Evolutionary conservation across 768 basidiomycete species (phyloP).

Genomic region (Pseudohyphozyma bogoriensis): DNA sequence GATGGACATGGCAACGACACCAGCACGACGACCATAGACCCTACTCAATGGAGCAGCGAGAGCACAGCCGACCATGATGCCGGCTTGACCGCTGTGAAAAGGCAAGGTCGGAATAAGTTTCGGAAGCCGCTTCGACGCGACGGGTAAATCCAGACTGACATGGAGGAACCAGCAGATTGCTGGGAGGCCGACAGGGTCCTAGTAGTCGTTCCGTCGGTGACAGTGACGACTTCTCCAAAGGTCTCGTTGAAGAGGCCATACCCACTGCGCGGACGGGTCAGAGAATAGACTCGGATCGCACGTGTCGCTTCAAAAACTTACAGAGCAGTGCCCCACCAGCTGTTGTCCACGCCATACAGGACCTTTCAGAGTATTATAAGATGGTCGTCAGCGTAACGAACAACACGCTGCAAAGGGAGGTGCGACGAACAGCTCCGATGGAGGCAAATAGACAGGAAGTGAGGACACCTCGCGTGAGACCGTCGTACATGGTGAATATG

Average conservation of each 20-base stretch:
- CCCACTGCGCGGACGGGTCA: no score
- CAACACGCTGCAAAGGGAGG: not conserved
- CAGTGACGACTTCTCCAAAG: conserved; percentile 10
- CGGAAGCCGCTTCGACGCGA: no score
- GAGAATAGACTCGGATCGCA: no score
- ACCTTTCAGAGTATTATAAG: no score
- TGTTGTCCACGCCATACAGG: conserved; percentile 6
- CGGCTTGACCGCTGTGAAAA: not conserved
- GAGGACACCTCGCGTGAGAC: conserved; percentile 17
- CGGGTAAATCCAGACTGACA: no score
- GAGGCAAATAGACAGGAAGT: conserved; percentile 20
- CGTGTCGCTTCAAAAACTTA: no score
- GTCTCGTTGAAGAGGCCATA: conserved; percentile 5
- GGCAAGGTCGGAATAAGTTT: no score
- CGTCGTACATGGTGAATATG: not conserved
- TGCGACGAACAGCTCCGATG: conserved; percentile 21
- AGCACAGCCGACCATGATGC: conserved; percentile 7
- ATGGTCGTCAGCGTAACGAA: not conserved
- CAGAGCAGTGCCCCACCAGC: conserved; percentile 2
- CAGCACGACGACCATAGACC: conserved; percentile 13
- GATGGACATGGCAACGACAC: conserved; percentile 14
- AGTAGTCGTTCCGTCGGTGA: not conserved
- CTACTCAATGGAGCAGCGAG: conserved; percentile 24
- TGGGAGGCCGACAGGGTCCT: not conserved
- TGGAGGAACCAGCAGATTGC: conserved; percentile 3